phyloP scores from a whole-genome alignment of 257 asterid genomes.

The Paulownia fortunei region DNA sequence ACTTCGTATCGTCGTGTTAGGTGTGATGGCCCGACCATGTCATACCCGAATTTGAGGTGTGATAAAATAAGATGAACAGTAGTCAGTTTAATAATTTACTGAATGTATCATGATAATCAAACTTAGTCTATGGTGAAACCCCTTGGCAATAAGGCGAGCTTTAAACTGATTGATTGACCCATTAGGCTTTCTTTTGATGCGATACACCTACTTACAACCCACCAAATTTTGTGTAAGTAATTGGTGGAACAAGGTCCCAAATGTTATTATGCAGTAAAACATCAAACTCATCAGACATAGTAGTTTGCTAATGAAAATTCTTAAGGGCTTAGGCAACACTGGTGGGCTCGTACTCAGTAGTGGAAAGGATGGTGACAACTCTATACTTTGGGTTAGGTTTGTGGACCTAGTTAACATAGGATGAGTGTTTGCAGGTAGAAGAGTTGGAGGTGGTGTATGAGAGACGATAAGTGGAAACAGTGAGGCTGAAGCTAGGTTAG shows the following conservation, averaged over 20 bases:
- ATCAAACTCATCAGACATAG: background rate
- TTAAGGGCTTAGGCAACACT: background rate
- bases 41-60: too few species aligned
- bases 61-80: background rate
- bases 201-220: background rate
- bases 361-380: too few species aligned
- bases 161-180: background rate
- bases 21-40: too few species aligned
- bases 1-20: too few species aligned
- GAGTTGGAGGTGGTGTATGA: too few species aligned
- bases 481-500: too few species aligned
- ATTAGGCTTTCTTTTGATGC: background rate
- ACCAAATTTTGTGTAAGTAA: background rate
- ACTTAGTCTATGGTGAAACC: background rate
- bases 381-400: background rate
- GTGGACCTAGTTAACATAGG: too few species aligned
- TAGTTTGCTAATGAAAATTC: background rate
- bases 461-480: too few species aligned
- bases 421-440: too few species aligned
- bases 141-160: background rate
- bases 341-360: background rate
- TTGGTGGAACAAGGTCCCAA: background rate
- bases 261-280: background rate
- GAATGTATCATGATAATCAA: background rate
- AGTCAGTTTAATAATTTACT: background rate